These are phyloP conservation scores for Phlebiopsis flavidoalba DNA, from an alignment of 768 basidiomycete genomes.

Conservation along the genomic window DNA sequence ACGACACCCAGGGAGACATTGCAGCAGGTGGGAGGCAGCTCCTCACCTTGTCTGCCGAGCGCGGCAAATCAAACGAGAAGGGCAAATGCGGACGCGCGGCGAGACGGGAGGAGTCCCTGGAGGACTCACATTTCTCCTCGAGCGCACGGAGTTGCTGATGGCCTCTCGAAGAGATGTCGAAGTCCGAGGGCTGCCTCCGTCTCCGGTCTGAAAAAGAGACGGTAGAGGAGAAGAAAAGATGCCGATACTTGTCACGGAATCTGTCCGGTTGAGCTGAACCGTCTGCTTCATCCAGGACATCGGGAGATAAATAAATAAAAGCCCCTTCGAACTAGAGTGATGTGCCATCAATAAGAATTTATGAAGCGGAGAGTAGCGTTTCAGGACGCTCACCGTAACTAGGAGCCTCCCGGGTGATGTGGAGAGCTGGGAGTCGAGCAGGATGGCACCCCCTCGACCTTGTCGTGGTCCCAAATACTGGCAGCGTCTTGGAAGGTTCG, in stretches of 20 bases:
- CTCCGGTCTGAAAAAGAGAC: conserved; percentile 17
- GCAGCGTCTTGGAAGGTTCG: conserved; percentile 23
- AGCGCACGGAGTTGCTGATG: conserved; percentile 20
- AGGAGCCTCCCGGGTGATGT: conserved; percentile 48
- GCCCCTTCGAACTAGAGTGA: conserved; percentile 53
- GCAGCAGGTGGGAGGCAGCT: conserved; percentile 57
- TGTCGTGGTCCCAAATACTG: conserved; percentile 60
- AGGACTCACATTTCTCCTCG: conserved; percentile 17
- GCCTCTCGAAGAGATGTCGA: conserved; percentile 22
- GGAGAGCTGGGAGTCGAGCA: conserved; percentile 46
- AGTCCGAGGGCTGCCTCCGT: conserved; percentile 17
- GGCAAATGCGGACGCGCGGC: conserved; percentile 21
- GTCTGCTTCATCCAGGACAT: conserved; percentile 18
- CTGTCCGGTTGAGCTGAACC: conserved; percentile 5
- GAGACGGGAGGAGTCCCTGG: conserved; percentile 7
- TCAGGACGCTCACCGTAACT: conserved; percentile 40
- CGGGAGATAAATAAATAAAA: conserved; percentile 40
- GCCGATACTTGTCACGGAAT: conserved; percentile 18
- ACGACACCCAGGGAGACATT: conserved; percentile 28
- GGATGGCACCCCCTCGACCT: conserved; percentile 54
- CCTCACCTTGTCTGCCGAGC: conserved; percentile 45
- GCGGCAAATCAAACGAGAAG: conserved; percentile 56
- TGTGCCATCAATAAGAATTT: background rate
- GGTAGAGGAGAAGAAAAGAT: conserved; percentile 23
- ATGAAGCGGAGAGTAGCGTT: background rate